Base-by-base conservation (phyloP, 2,329 filamentous ascomycete genomes). In the Pseudogymnoascus sp. region DNA sequence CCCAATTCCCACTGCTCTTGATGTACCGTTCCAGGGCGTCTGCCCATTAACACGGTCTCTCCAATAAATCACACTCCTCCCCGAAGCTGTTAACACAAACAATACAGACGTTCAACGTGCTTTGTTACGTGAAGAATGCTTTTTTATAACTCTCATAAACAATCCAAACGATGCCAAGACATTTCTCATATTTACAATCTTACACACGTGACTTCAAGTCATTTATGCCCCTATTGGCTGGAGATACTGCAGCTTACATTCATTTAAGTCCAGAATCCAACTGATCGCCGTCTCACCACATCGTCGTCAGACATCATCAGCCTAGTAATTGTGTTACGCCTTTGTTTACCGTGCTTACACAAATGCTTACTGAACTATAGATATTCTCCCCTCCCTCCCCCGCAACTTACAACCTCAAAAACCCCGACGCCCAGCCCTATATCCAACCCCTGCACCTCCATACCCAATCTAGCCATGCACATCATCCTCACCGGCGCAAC, bases 401-500 rank as follows among this genome's bases (percentile, higher is more conserved):
- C 5, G 28, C 25, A 53, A 16, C 23, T 53, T 25, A 28, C 25
- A 31, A 53, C 25, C 5, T 50, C 44, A 25, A 28, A 42, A n/a
- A 28, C 23, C 12, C 14, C 14, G 16, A 28, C 14, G 1, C 7
- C 14, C 2, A 5, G 8, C 12, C 14, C 44, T 21, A 47, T 53
- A 14, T 53, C 14, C 25, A 53, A 53, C 3, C 44, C 44, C 44
- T 53, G 44, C 44, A 53, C 6, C 3, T 23, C 6, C 1, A 53
- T n/a, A 7, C 14, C 12, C 23, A 53, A 16, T 8, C 23, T 28
- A 53, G 8, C 37, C 60, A 86, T 85, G 82, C 84, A 86, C 75
- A 77, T 88, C 69, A 85, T 89, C 64, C 78, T 89, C 60, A 88
- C 86, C 0, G 85, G 86, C n/a, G 85, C 84, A 10, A 89, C 86